Percentiles rank a stretch among this genome's conserved stretches.
These are phyloP conservation scores for Fusarium bulbicola DNA, from an alignment of 2,329 filamentous ascomycete species.

Conservation along the genomic window DNA sequence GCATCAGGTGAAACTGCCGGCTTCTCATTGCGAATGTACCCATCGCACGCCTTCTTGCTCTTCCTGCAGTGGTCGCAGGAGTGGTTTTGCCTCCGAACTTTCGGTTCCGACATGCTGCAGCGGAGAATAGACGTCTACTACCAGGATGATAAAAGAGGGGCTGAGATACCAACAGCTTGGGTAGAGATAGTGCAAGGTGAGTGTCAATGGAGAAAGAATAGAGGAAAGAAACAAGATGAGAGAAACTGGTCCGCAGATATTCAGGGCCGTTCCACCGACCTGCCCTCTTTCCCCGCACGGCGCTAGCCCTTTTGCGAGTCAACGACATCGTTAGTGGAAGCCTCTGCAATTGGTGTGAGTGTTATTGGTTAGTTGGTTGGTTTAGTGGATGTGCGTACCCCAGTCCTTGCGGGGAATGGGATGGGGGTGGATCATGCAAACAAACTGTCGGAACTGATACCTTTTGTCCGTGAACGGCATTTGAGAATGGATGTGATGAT, in stretches of 20 bases:
- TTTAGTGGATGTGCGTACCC: background rate
- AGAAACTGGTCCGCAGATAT: background rate
- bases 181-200: background rate
- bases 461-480: background rate
- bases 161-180: background rate
- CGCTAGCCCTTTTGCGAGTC: background rate
- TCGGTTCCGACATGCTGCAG: background rate
- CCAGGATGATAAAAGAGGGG: background rate
- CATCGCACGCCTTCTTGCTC: background rate
- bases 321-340: background rate
- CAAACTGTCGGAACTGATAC: background rate
- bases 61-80: background rate
- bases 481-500: rapidly evolving
- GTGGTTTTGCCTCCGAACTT: background rate
- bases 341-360: background rate
- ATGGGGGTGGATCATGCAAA: background rate
- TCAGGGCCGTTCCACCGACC: background rate
- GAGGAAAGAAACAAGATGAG: background rate
- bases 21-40: background rate
- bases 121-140: background rate
- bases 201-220: background rate
- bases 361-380: background rate
- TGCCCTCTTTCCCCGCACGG: background rate
- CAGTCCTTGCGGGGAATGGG: background rate
- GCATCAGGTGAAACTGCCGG: background rate